A percentile compares a stretch with the other conserved stretches of the same genome.
These are phyloP conservation scores for Vigna reflexopilosa DNA, from an alignment of 306 rosid species.

Conservation along the genomic window DNA sequence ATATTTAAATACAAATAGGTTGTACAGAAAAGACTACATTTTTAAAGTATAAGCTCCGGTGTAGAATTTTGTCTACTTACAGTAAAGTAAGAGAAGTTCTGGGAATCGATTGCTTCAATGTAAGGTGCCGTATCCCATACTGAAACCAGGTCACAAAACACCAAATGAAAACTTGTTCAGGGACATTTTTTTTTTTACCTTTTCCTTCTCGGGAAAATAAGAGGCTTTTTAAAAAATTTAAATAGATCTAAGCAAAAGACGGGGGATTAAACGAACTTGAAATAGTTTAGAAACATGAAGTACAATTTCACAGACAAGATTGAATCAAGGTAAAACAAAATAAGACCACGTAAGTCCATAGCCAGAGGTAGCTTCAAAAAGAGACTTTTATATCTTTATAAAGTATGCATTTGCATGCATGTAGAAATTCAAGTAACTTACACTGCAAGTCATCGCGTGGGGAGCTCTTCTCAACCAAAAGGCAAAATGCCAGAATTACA, in stretches of 20 bases:
- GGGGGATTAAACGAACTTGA: too few species aligned
- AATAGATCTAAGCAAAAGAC: too few species aligned
- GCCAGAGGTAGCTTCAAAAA: background rate
- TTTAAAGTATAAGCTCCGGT: too few species aligned
- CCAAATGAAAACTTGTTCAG: background rate
- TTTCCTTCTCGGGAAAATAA: too few species aligned
- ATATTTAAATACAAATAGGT: too few species aligned
- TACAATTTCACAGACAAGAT: background rate
- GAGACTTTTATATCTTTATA: background rate
- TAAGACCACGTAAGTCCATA: slow-evolving; percentile 6
- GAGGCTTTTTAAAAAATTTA: too few species aligned
- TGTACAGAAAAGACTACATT: too few species aligned
- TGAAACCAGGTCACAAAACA: slow-evolving; percentile 51
- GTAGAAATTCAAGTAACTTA: slow-evolving; percentile 54
- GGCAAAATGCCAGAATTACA: slow-evolving; percentile 80
- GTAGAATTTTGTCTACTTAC: slow-evolving; percentile 53
- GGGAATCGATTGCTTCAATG: slow-evolving; percentile 90
- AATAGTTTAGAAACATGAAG: too few species aligned
- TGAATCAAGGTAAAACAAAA: too few species aligned
- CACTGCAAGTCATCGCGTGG: slow-evolving; percentile 94
- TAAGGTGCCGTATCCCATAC: slow-evolving; percentile 99
- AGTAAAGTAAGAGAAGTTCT: slow-evolving; percentile 62
- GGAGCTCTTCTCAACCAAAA: slow-evolving; percentile 85
- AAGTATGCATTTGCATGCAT: slow-evolving; percentile 20
- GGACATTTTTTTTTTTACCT: background rate